phyloP scores from a whole-genome alignment of 768 basidiomycete genomes.

The Pleurotus cornucopiae region DNA sequence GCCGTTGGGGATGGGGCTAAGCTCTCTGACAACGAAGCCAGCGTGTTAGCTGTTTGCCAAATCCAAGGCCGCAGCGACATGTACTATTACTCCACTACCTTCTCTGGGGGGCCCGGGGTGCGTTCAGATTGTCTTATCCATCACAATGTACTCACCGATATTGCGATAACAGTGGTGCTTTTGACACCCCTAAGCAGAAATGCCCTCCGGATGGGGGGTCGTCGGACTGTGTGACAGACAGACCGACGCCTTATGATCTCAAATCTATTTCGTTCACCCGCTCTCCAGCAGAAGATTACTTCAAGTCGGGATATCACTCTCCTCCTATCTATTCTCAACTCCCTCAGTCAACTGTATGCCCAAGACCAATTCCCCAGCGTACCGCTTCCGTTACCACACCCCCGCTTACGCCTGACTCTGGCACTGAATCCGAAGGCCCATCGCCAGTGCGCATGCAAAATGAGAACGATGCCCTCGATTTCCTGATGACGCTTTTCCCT shows the following conservation, averaged over 20 bases:
- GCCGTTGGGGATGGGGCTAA: conserved; percentile 97
- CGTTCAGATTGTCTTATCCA: conserved; percentile 20
- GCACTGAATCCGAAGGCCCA: conserved; percentile 38
- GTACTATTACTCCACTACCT: conserved; percentile 91
- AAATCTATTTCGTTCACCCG: conserved; percentile 38
- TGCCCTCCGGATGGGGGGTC: conserved; percentile 97
- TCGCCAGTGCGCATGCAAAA: conserved; percentile 35
- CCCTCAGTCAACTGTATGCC: conserved; percentile 15
- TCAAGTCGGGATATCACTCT: conserved; percentile 9
- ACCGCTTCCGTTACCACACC: conserved; percentile 53
- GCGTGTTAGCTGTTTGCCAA: conserved; percentile 83
- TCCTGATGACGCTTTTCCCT: conserved; percentile 78
- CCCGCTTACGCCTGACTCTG: conserved; percentile 74
- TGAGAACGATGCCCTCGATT: conserved; percentile 68
- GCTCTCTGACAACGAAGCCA: conserved; percentile 72
- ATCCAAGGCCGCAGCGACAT: conserved; percentile 76
- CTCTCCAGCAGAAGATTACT: conserved; percentile 20
- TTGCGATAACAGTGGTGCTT: conserved; percentile 72
- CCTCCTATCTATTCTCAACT: conserved; percentile 10
- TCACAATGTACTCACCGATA: conserved; percentile 9
- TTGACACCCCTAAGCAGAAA: conserved; percentile 88
- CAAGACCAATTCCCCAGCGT: conserved; percentile 41
- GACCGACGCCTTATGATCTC: conserved; percentile 64
- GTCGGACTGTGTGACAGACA: conserved; percentile 94
- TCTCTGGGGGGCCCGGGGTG: conserved; percentile 92